Evolutionary conservation across 371 early-diverging fungal genomes (phyloP).

Genomic region (Mucor velutinosus): DNA sequence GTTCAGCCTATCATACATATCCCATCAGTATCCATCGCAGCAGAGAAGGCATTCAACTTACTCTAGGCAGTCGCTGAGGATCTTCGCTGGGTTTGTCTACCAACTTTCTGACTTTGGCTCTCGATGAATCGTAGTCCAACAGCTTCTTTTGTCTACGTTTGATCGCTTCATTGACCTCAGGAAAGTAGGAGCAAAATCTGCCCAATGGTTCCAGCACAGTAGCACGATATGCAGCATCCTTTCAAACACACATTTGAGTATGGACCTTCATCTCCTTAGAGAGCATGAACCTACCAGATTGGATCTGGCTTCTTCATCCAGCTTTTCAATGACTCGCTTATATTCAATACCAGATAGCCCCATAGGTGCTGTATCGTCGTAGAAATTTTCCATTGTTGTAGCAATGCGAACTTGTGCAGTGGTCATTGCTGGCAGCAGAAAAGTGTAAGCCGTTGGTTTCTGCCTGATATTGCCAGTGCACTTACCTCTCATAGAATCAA

Average conservation of each 20-base stretch:
- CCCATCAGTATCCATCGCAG: too few species aligned
- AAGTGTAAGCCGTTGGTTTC: not conserved
- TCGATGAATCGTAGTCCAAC: slow-evolving; percentile 85
- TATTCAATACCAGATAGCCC: slow-evolving; percentile 62
- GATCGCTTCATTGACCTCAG: slow-evolving; percentile 91
- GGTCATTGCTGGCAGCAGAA: slow-evolving; percentile 66
- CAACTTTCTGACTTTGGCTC: slow-evolving; percentile 75
- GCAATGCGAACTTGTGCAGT: slow-evolving; percentile 82
- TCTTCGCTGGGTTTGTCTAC: slow-evolving; percentile 83
- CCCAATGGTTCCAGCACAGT: slow-evolving; percentile 91
- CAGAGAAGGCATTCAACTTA: slow-evolving; percentile 4
- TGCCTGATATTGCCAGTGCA: too few species aligned
- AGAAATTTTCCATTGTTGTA: slow-evolving; percentile 75
- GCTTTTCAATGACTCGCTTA: slow-evolving; percentile 71
- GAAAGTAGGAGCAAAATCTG: slow-evolving; percentile 84
- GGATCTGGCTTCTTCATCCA: slow-evolving; percentile 80
- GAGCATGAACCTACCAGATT: slow-evolving; percentile 57
- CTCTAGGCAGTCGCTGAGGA: slow-evolving; percentile 65
- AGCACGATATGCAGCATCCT: slow-evolving; percentile 79
- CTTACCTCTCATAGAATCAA: slow-evolving; percentile 81
- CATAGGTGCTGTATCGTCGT: slow-evolving; percentile 55
- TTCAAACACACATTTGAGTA: slow-evolving; percentile 10
- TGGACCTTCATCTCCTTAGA: not conserved
- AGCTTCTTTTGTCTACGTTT: slow-evolving; percentile 86
- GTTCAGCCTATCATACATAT: slow-evolving; percentile 60